Evolutionary conservation across 768 basidiomycete species (phyloP), one percentile per base, ranked within the genome.

Genomic region (Mycena vitilis): DNA sequence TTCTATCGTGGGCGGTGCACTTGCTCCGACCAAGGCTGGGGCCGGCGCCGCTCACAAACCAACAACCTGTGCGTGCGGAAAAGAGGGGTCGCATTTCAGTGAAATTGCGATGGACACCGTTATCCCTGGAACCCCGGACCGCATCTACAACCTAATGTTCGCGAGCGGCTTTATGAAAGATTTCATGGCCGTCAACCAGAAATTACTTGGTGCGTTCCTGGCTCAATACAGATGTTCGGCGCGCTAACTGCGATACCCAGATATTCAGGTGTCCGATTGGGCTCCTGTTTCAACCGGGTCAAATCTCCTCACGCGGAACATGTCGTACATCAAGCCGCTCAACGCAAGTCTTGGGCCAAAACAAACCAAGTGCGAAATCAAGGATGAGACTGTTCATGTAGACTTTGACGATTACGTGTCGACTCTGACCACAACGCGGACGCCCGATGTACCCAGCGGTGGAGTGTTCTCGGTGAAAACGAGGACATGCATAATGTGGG

Each of bases 261-360:
- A 98, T 71, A 88, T 99, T 61, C 96, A 99, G 78, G 94, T 95
- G 74, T 92, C 95, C 5, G 98, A 99, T 77, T 99, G 98, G 98
- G 82, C 87, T 20, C 96, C 97, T 0, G 82, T 83, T 5, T 74
- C 81, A 0, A 82, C 87, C 0, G 88, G 85, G 16, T 88, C 90
- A 40, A 88, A 90, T 63, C 86, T 95, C 47, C 88, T 98, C 12
- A 84, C 89, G 34, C 88, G 97, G 12, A 94, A 95, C 70, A 95
- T 96, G 90, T 95, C 95, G 34, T 99, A 99, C 79, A 96, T 98
- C 81, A 98, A 97, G 77, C 96, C 96, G 0, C 82, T 99, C 37
- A 89, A 87, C 70, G 96, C 88, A 1, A 89, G 90, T 62, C 87
- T 99, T 37, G 98, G 98, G 0, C 98, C 97, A 1, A 97, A 89